A percentile compares a stretch with the other conserved stretches of the same genome.
Conservation (phyloP, 2,329 filamentous ascomycete genomes). For the Epicoccum sorghinum region DNA sequence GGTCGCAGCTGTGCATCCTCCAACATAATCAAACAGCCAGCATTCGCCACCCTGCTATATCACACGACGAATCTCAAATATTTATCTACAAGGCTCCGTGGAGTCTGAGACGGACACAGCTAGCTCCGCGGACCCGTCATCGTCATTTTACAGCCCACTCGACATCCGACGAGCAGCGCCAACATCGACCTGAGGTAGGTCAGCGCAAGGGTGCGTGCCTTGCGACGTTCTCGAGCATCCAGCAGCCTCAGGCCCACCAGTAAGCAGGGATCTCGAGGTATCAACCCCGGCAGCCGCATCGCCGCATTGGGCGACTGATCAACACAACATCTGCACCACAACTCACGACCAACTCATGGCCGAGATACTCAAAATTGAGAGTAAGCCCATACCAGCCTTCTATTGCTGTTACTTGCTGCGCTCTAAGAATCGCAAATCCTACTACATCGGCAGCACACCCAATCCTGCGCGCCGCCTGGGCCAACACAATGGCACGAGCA, state of each 20-base stretch:
- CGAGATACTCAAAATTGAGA: slow-evolving; percentile 26
- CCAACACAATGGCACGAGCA: slow-evolving; percentile 87
- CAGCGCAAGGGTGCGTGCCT: slow-evolving; percentile 27
- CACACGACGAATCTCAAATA: background rate
- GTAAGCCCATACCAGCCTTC: slow-evolving; percentile 73
- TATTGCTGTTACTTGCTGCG: slow-evolving; percentile 94
- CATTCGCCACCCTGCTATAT: slow-evolving; percentile 5
- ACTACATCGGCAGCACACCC: slow-evolving; percentile 93
- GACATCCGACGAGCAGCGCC: slow-evolving; percentile 10
- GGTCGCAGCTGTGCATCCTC: background rate
- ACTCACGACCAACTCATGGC: slow-evolving; percentile 10
- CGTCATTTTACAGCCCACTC: background rate
- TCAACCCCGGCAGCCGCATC: slow-evolving; percentile 25
- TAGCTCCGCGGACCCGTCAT: background rate
- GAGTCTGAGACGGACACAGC: too few species aligned
- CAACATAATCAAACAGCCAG: background rate
- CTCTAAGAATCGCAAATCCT: slow-evolving; percentile 72
- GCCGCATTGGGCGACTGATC: slow-evolving; percentile 24
- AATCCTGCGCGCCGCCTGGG: slow-evolving; percentile 82
- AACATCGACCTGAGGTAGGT: slow-evolving; percentile 24
- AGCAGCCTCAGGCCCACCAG: slow-evolving; percentile 9
- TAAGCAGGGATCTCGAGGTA: slow-evolving; percentile 10
- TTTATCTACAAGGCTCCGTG: background rate
- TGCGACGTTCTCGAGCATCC: slow-evolving; percentile 3
- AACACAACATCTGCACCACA: slow-evolving; percentile 14